These are phyloP conservation scores for Arctium lappa DNA, from an alignment of 129 eudicot species.

Conservation along the genomic window DNA sequence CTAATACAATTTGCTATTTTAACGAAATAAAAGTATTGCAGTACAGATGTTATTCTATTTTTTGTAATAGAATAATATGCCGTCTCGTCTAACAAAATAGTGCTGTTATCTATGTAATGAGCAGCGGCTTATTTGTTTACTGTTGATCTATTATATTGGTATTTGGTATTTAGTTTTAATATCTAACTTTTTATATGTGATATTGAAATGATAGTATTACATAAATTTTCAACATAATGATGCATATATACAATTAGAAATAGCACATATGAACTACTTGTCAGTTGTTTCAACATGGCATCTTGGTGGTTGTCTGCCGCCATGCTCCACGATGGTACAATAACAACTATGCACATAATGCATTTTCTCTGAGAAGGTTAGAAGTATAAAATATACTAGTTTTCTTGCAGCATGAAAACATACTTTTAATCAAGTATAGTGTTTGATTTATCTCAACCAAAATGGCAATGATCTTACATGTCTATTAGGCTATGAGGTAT, in stretches of 20 bases:
- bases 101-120: background rate
- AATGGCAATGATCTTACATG: too few species aligned
- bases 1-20: background rate
- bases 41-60: background rate
- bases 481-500: too few species aligned
- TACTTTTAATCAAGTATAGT: background rate
- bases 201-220: background rate
- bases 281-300: background rate
- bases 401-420: background rate
- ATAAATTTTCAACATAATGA: background rate
- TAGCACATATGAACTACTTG: background rate
- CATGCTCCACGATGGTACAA: background rate
- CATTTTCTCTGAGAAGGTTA: background rate
- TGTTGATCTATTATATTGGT: background rate
- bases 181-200: background rate
- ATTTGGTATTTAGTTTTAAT: background rate
- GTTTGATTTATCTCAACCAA: too few species aligned
- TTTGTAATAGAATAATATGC: background rate
- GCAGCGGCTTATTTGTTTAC: background rate
- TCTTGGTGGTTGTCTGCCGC: background rate
- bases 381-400: background rate
- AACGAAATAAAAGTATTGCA: background rate
- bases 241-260: slow-evolving; percentile 1
- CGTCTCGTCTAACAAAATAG: background rate
- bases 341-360: background rate